These are phyloP conservation scores for Erodium texanum DNA, from an alignment of 441 rosid species.

Conservation along the genomic window DNA sequence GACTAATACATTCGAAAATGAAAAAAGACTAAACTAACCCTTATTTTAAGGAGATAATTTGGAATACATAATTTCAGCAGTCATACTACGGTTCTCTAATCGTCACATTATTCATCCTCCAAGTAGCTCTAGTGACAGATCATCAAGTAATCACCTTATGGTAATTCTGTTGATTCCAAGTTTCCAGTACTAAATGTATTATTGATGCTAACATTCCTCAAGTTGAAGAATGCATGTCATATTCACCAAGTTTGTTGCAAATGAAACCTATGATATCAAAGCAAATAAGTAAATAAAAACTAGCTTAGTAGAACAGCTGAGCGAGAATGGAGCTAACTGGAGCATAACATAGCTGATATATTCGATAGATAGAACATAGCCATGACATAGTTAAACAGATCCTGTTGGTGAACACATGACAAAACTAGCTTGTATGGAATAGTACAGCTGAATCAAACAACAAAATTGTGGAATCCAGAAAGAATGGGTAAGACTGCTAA, in stretches of 20 bases:
- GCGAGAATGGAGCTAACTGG: background rate
- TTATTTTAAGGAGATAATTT: background rate
- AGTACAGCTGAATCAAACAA: no score
- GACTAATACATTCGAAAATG: background rate
- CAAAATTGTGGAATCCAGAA: no score
- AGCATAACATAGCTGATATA: background rate
- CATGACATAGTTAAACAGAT: no score
- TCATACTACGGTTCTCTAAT: background rate
- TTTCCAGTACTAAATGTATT: background rate
- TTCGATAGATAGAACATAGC: background rate
- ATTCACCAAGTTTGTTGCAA: background rate
- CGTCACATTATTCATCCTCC: background rate
- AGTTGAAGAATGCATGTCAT: background rate
- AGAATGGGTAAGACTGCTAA: no score
- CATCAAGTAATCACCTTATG: background rate
- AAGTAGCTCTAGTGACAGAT: background rate
- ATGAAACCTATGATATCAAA: background rate
- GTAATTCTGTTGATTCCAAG: background rate
- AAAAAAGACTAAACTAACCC: background rate
- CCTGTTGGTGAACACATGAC: no score
- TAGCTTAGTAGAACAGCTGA: background rate
- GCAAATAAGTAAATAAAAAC: background rate
- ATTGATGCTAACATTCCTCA: background rate
- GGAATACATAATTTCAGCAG: background rate
- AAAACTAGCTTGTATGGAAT: no score